phyloP scores from a whole-genome alignment of 768 basidiomycete species.

The Inosperma sp. region DNA sequence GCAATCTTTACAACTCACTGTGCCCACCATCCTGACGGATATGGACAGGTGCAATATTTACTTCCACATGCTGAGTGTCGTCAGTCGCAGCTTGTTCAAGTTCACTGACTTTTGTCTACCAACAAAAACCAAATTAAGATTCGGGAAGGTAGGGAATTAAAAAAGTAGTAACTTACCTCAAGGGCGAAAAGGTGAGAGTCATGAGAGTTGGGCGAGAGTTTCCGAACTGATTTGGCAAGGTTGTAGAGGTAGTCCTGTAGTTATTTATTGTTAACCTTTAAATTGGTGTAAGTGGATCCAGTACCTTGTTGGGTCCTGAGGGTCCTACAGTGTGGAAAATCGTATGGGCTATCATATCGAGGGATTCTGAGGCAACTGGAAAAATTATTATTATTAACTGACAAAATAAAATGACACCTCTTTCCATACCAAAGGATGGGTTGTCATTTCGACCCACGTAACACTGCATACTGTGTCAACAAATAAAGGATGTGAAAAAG shows the following conservation, averaged over 20 bases:
- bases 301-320: conserved; percentile 86
- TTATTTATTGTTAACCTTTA: not conserved
- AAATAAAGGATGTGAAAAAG: not conserved
- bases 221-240: conserved; percentile 66
- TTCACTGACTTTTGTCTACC: not conserved
- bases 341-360: conserved; percentile 58
- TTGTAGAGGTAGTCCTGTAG: conserved; percentile 81
- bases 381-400: not conserved
- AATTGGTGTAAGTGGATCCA: not conserved
- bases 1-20: too few species aligned
- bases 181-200: conserved; percentile 76
- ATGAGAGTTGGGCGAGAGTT: conserved; percentile 65
- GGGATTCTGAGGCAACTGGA: conserved; percentile 77
- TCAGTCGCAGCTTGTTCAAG: too few species aligned
- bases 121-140: not conserved
- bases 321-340: conserved; percentile 81
- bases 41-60: too few species aligned
- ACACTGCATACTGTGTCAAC: conserved; percentile 40
- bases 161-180: conserved; percentile 50
- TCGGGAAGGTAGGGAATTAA: not conserved
- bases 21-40: too few species aligned
- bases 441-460: conserved; percentile 88
- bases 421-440: conserved; percentile 73
- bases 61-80: too few species aligned
- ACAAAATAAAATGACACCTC: not conserved